Base-by-base conservation (phyloP, 306 rosid genomes). In the Prunus mongolica region DNA sequence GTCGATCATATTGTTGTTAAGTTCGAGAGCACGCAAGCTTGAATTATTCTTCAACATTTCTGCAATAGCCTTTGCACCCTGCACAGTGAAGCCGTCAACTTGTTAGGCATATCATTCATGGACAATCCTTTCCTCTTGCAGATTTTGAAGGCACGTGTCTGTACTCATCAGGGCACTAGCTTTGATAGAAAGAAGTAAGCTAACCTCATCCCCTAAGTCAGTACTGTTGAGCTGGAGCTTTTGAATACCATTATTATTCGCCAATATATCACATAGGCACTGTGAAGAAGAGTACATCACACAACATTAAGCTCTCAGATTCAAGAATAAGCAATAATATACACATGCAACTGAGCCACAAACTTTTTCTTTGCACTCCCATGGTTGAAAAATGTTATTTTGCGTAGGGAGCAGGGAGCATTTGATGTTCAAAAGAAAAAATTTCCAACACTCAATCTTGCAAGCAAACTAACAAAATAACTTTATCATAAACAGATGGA, bases 161-260 rank as follows among this genome's bases (percentile, higher is more conserved):
- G 7, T 45, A 27, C 41, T 76, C 41, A 14, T 24, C 70, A 18
- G 50, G 69, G n/a, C 47, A 67, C 30, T 10, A 51, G 22, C 55
- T 74, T 79, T 63, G 13, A 80, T 47, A 55, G 15, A 38, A 27
- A 74, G 78, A 69, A 57, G 68, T 63, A 72, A 82, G 73, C 97
- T 82, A 82, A 95, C 98, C 98, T 92, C 97, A 82, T 95, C 98
- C 50, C 98, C 93, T 80, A 95, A 52, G 86, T 92, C 93, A 67
- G 93, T 82, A 87, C 98, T 95, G 85, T 92, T 95, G 79, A 95
- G 84, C 85, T 80, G 96, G 78, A 95, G 98, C 83, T 88, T 89
- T 81, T 91, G 87, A 83, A 95, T 87, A 80, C 92, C 85, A 46
- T 91, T 69, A 88, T 95, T 95, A 60, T 81, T 68, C 78, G 61